These are phyloP conservation scores for Calocera viscosa DNA, from an alignment of 768 basidiomycete species.

Conservation along the genomic window DNA sequence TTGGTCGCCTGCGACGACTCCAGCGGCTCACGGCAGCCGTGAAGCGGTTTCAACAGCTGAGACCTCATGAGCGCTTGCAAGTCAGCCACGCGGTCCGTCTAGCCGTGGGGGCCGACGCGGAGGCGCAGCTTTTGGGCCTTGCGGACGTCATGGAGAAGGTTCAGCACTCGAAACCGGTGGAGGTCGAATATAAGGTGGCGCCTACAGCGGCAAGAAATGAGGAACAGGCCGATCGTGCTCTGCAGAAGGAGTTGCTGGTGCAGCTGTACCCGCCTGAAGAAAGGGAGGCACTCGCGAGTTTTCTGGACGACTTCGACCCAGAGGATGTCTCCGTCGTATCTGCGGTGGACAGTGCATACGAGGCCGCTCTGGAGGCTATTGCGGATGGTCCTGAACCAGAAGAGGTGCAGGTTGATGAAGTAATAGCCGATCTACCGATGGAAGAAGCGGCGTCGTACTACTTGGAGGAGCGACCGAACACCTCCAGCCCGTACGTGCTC, in stretches of 20 bases:
- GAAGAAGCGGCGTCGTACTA: not conserved
- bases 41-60: not conserved
- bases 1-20: conserved; percentile 45
- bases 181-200: not conserved
- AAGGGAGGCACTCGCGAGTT: not conserved
- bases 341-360: not conserved
- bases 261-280: not conserved
- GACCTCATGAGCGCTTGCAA: not conserved
- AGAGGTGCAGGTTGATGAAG: not conserved
- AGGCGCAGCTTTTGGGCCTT: not conserved
- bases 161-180: not conserved
- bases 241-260: not conserved
- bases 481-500: not conserved
- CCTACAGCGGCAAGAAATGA: not conserved
- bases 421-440: not conserved
- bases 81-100: not conserved
- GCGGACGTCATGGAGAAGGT: conserved; percentile 3
- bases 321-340: not conserved
- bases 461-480: not conserved
- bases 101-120: not conserved
- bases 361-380: not conserved
- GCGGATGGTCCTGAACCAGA: not conserved
- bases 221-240: not conserved
- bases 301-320: not conserved
- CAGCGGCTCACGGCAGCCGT: conserved; percentile 14